Conservation (phyloP, 2,329 filamentous ascomycete species). For the Gliomastix tumulicola region DNA sequence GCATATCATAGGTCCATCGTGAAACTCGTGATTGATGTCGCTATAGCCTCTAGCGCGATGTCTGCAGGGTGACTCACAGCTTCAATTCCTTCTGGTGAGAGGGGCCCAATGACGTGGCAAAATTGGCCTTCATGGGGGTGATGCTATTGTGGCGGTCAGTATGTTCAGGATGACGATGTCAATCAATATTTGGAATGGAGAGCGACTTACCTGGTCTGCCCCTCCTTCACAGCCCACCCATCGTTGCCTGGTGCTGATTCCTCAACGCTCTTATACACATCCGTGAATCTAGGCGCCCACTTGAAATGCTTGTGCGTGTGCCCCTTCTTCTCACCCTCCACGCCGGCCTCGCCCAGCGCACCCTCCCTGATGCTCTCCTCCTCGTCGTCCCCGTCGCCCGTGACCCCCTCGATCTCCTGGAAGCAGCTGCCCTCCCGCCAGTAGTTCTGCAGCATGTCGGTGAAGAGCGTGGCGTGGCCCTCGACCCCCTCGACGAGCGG, state of each 20-base stretch:
- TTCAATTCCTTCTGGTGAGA: slow-evolving; percentile 66
- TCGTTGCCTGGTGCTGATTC: slow-evolving; percentile 76
- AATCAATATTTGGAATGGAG: background rate
- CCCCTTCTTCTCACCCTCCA: slow-evolving; percentile 23
- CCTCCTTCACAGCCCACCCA: slow-evolving; percentile 86
- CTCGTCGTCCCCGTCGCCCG: slow-evolving; percentile 58
- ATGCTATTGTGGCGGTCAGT: slow-evolving; percentile 46
- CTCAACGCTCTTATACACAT: slow-evolving; percentile 84
- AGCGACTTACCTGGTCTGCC: slow-evolving; percentile 66
- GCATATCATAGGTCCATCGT: no score
- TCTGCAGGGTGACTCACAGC: no score
- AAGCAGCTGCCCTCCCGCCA: slow-evolving; percentile 86
- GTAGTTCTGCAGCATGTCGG: slow-evolving; percentile 81
- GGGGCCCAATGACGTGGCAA: slow-evolving; percentile 65
- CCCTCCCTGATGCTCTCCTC: slow-evolving; percentile 69
- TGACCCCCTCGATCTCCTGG: slow-evolving; percentile 64
- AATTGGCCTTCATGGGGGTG: slow-evolving; percentile 87
- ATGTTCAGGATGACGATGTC: background rate
- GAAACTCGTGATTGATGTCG: no score
- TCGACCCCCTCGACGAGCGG: slow-evolving; percentile 75
- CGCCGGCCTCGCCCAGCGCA: slow-evolving; percentile 40
- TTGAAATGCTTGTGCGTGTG: slow-evolving; percentile 86
- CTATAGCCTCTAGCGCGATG: no score
- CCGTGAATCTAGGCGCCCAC: slow-evolving; percentile 82
- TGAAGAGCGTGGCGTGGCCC: slow-evolving; percentile 68